phyloP scores from a whole-genome alignment of 257 asterid species.

The Primulina huaijiensis region DNA sequence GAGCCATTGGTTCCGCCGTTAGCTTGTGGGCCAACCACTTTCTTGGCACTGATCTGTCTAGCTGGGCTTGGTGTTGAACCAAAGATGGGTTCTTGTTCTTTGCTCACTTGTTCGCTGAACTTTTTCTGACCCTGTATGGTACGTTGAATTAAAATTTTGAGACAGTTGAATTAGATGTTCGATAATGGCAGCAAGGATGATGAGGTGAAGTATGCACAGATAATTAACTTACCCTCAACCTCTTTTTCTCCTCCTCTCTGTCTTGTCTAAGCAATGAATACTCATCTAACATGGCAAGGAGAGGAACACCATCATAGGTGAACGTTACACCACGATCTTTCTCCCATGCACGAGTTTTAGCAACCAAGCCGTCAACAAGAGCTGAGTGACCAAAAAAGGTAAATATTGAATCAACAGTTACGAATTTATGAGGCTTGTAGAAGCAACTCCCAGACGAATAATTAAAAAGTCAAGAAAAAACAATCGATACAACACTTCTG shows the following conservation, averaged over 20 bases:
- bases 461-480: too few species aligned
- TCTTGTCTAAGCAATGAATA: slow-evolving; percentile 93
- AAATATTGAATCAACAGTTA: background rate
- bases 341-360: slow-evolving; percentile 92
- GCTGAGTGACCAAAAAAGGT: slow-evolving; percentile 47
- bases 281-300: slow-evolving; percentile 98
- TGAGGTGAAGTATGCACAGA: background rate
- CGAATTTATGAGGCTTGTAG: background rate
- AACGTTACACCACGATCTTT: slow-evolving; percentile 74
- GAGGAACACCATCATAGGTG: slow-evolving; percentile 91
- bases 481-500: background rate
- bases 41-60: slow-evolving; percentile 46
- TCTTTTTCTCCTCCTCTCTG: slow-evolving; percentile 97
- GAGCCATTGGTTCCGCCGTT: slow-evolving; percentile 45
- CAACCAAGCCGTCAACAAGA: slow-evolving; percentile 79
- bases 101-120: slow-evolving; percentile 52
- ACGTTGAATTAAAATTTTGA: background rate
- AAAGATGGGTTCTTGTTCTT: slow-evolving; percentile 49
- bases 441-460: background rate
- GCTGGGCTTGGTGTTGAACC: slow-evolving; percentile 72
- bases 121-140: slow-evolving; percentile 53
- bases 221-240: slow-evolving; percentile 65
- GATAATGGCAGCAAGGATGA: background rate
- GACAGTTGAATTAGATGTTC: too few species aligned
- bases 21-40: slow-evolving; percentile 54